Evolutionary conservation across 2,329 filamentous ascomycete species (phyloP), one percentile per base, ranked within the genome.

Genomic region (Keithomyces neogunnii): DNA sequence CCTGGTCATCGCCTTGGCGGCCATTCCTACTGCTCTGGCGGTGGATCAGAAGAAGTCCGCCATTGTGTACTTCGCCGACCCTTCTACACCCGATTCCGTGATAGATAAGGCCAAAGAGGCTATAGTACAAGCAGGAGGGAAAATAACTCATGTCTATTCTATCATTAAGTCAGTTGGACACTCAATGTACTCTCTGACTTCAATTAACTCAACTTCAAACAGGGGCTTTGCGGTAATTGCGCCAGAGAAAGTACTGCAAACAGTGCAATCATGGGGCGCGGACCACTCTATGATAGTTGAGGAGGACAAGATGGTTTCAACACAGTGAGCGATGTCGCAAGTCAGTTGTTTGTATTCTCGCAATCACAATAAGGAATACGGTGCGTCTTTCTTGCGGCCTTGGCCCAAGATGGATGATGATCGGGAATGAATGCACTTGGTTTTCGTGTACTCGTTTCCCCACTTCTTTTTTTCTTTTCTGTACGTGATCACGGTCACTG

Each of bases 181-280:
- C 19, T 10, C 30, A 19, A 19, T 3, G 6, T 9, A n/a, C 42
- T 28, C 7, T 33, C 11, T 40, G 11, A n/a, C 5, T 5, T 19
- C 3, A 5, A 35, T 45, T 46, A 50, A 45, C 62, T 72, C 57
- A 70, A 63, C 38, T 13, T 26, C 19, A 32, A 13, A 31, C 55
- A 93, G 88, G 72, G 89, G 85, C 45, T 93, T 95, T 65, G 81
- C 88, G 33, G 86, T 85, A 48, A 82, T 85, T 56, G 84, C 85
- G 35, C 83, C 89, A 1, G 80, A 81, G 52, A 81, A 82, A 60
- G 78, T 83, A 26, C 74, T 95, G 51, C 76, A 88, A 53, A 76
- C 75, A 4, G 78, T 96, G 32, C 78, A 84, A 59, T 72, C 80
- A 2, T 74, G 80, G 70, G 82, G 82, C 53, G 72, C 73, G 50